Percentiles rank a stretch among this genome's conserved stretches.
Evolutionary conservation across 108 stramenopile species (phyloP).

Genomic region (Skeletonema tropicum): DNA sequence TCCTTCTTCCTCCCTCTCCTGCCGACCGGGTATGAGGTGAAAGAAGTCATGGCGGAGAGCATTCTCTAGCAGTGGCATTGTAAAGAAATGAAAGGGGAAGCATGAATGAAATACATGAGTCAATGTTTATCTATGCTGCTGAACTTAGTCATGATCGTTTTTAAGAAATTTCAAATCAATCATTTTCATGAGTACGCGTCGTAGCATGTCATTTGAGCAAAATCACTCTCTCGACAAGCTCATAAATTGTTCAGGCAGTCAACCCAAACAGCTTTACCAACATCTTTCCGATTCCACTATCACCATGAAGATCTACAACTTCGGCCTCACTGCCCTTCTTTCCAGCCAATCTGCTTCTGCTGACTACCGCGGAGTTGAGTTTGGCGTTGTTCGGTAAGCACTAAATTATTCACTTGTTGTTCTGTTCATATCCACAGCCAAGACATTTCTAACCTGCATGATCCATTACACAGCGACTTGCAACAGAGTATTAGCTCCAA

Average conservation of each 20-base stretch:
- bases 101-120: not conserved
- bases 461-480: constrained; percentile 1
- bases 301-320: constrained; percentile 3
- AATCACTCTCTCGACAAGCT: not conserved
- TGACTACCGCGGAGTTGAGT: not conserved
- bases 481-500: not conserved
- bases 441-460: not conserved
- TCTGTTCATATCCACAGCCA: not conserved
- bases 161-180: not conserved
- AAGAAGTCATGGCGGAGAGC: not conserved
- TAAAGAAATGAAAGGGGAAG: not conserved
- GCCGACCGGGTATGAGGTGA: not conserved
- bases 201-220: not conserved
- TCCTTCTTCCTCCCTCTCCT: not conserved
- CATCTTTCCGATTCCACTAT: not conserved
- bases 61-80: not conserved
- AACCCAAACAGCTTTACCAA: not conserved
- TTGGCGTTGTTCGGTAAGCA: not conserved
- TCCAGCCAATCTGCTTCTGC: not conserved
- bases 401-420: no score
- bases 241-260: constrained; percentile 1
- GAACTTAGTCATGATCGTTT: no score
- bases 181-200: not conserved
- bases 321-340: not conserved
- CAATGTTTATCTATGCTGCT: not conserved